Percentiles rank a stretch among this genome's conserved stretches.
Conservation (phyloP, 1,284 basidiomycete species). For the Golubevia sp. region DNA sequence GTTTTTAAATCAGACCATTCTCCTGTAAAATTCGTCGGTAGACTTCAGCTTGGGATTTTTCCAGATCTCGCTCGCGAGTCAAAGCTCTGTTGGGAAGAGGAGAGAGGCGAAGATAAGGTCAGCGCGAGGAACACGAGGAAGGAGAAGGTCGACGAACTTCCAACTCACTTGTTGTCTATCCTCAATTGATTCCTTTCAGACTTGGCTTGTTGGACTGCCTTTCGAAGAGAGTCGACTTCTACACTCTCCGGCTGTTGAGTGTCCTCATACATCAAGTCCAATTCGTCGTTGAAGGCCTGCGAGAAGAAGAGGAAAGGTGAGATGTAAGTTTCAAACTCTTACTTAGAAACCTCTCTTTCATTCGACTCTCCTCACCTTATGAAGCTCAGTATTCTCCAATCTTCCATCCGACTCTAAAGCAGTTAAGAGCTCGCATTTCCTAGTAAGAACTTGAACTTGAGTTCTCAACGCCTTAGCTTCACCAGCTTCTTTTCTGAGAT, state of each 20-base stretch:
- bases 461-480: conserved; percentile 10
- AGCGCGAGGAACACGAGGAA: neutral
- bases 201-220: conserved; percentile 31
- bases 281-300: conserved; percentile 57
- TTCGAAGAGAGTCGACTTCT: conserved; percentile 32
- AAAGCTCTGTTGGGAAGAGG: conserved; percentile 9
- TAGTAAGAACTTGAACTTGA: conserved; percentile 28
- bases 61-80: conserved; percentile 21
- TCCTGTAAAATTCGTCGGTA: conserved; percentile 15
- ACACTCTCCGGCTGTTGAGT: conserved; percentile 34
- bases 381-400: conserved; percentile 56
- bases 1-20: too few species aligned
- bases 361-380: conserved; percentile 37
- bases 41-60: conserved; percentile 11
- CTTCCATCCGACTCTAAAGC: conserved; percentile 50
- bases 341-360: too few species aligned
- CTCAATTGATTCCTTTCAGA: conserved; percentile 25
- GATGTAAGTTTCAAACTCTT: too few species aligned
- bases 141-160: too few species aligned
- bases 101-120: neutral
- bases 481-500: neutral
- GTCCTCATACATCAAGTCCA: conserved; percentile 50
- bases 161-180: conserved; percentile 29
- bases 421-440: conserved; percentile 41
- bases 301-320: neutral